Evolutionary conservation across 805 yeast genomes (phyloP).

Genomic region (Kodamaea nitidulidarum): DNA sequence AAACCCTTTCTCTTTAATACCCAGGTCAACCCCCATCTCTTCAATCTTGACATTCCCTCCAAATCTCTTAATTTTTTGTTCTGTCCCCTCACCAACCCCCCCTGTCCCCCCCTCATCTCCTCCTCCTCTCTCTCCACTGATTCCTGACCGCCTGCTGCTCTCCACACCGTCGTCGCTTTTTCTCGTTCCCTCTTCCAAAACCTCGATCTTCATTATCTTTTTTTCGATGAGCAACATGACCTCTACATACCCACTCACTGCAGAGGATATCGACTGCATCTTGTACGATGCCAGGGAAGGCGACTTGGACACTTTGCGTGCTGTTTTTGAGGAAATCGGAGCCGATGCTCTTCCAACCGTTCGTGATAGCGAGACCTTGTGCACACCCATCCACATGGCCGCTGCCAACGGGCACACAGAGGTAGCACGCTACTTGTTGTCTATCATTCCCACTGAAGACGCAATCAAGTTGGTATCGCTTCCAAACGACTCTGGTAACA

Average conservation of each 20-base stretch:
- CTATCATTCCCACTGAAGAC: conserved; percentile 42
- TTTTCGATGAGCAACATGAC: conserved; percentile 7
- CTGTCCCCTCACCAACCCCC: too few species aligned
- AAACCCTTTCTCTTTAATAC: not conserved
- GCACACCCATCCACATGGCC: conserved; percentile 91
- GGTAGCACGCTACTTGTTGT: conserved; percentile 56
- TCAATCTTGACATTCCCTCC: too few species aligned
- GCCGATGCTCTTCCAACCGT: conserved; percentile 42
- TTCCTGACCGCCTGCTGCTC: not conserved
- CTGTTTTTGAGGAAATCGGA: conserved; percentile 57
- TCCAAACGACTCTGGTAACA: conserved; percentile 79
- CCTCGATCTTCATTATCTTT: not conserved
- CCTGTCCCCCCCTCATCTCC: not conserved
- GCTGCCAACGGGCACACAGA: conserved; percentile 89
- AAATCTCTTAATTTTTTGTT: too few species aligned
- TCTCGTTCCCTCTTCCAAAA: not conserved
- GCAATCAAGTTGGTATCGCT: conserved; percentile 31
- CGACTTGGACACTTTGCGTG: conserved; percentile 71
- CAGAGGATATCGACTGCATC: conserved; percentile 80
- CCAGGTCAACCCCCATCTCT: not conserved
- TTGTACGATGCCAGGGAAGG: conserved; percentile 85
- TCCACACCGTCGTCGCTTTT: too few species aligned
- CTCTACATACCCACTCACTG: conserved; percentile 32
- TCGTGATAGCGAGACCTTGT: conserved; percentile 58
- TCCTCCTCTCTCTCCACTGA: not conserved